These are phyloP conservation scores for Botrytis galanthina DNA, from an alignment of 2,329 filamentous ascomycete genomes.

Conservation along the genomic window DNA sequence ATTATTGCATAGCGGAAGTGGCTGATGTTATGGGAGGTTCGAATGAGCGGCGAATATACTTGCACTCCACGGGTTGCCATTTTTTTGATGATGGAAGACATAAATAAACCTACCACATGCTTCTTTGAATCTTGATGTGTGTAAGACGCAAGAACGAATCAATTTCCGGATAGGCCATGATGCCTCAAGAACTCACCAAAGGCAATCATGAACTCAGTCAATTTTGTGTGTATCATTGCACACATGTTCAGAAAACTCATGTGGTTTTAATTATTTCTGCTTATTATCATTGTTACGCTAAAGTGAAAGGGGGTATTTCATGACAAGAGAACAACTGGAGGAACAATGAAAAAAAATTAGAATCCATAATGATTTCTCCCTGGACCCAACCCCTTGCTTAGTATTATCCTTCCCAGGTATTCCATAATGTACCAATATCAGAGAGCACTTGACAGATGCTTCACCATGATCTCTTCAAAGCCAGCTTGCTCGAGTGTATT, in stretches of 20 bases:
- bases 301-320: neutral
- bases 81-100: neutral
- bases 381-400: neutral
- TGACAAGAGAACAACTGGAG: neutral
- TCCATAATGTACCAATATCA: neutral
- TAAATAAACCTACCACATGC: neutral
- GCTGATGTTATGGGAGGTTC: neutral
- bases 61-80: neutral
- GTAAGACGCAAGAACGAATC: neutral
- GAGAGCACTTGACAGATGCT: neutral
- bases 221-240: neutral
- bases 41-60: neutral
- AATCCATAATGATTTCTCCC: neutral
- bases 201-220: neutral
- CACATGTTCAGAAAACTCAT: neutral
- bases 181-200: neutral
- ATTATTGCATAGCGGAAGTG: neutral
- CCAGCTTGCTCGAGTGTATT: neutral
- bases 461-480: neutral
- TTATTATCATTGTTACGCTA: neutral
- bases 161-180: neutral
- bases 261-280: neutral
- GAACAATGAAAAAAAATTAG: neutral
- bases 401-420: neutral
- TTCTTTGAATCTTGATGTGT: neutral